Percentiles rank a stretch among this genome's conserved stretches.
Conservation (phyloP, 306 rosid species). For the Lablab purpureus region DNA sequence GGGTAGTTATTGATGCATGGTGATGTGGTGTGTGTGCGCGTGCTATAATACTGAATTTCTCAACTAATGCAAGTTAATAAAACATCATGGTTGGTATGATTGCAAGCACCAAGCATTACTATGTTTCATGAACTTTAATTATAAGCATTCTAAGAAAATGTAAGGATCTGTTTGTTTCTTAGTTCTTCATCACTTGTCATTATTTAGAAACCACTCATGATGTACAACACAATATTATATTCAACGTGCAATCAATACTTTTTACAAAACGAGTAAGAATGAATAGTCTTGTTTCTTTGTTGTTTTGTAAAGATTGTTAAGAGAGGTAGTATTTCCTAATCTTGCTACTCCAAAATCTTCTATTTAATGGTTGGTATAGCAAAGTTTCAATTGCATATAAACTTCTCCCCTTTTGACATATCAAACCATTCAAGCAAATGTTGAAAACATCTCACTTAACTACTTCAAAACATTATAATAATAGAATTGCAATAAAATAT, state of each 20-base stretch:
- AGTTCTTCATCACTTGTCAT: neutral
- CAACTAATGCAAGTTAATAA: neutral
- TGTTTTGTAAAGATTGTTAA: too few relatives aligned
- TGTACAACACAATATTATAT: neutral
- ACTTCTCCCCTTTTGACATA: too few relatives aligned
- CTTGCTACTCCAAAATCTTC: too few relatives aligned
- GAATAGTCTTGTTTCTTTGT: too few relatives aligned
- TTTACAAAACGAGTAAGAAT: too few relatives aligned
- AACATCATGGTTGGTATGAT: neutral
- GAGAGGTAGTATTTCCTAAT: too few relatives aligned
- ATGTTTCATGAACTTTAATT: neutral
- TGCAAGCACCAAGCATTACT: neutral
- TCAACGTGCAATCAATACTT: neutral
- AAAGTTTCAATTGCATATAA: too few relatives aligned
- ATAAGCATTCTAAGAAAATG: neutral
- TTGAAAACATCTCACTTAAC: too few relatives aligned
- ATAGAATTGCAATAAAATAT: too few relatives aligned
- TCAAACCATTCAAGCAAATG: too few relatives aligned
- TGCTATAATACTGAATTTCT: neutral
- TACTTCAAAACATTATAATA: too few relatives aligned
- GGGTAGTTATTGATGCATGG: neutral
- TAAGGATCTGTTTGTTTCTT: neutral
- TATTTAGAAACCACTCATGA: neutral
- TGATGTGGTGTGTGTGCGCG: neutral
- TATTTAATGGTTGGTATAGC: too few relatives aligned